A percentile compares a stretch with the other conserved stretches of the same genome.
phyloP scores from a whole-genome alignment of 163 green algal genomes.

The Volvox carteri region DNA sequence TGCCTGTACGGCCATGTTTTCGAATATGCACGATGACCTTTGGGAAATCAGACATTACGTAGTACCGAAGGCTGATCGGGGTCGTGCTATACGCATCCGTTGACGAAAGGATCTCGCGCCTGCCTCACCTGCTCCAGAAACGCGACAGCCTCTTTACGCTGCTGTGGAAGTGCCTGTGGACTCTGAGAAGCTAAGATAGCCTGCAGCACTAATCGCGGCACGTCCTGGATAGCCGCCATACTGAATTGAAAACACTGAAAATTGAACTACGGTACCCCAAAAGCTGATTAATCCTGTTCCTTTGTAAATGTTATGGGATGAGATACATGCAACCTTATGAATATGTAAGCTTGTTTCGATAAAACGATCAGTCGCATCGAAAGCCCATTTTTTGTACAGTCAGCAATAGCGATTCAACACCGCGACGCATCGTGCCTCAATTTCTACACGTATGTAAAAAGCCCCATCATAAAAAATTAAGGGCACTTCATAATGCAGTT shows the following conservation, averaged over 20 bases:
- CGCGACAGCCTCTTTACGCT: conserved; percentile 65
- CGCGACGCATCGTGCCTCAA: too few species aligned
- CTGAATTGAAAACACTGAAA: conserved; percentile 4
- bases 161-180: conserved; percentile 44
- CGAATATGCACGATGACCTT: too few species aligned
- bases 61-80: too few species aligned
- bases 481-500: too few species aligned
- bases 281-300: not conserved
- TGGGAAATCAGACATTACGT: too few species aligned
- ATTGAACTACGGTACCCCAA: conserved; percentile 4
- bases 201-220: conserved; percentile 52
- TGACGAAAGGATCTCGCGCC: not conserved
- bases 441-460: too few species aligned
- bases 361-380: not conserved
- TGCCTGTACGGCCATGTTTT: too few species aligned
- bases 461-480: too few species aligned
- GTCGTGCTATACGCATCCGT: too few species aligned
- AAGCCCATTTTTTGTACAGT: conserved; percentile 12
- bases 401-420: too few species aligned
- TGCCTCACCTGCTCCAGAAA: conserved; percentile 73
- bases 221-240: conserved; percentile 42
- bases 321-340: too few species aligned
- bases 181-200: conserved; percentile 58
- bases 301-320: not conserved
- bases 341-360: not conserved